Evolutionary conservation across 1,284 basidiomycete genomes (phyloP), one percentile per base, ranked within the genome.

Genomic region (Takashimella tepidaria): DNA sequence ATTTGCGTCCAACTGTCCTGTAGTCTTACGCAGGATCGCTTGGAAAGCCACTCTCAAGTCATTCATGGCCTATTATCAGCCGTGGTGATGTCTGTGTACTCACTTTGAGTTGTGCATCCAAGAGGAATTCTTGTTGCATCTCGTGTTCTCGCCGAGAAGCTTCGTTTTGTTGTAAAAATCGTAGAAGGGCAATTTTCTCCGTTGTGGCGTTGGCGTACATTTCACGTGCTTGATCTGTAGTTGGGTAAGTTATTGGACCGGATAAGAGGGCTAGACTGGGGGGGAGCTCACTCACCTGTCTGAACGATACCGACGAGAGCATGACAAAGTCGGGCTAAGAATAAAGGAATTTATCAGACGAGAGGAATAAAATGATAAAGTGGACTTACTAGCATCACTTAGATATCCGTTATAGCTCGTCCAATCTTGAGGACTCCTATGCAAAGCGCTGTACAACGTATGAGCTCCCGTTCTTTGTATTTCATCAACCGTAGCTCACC

Each of bases 361-460:
- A 13, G 1, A 4, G n/a, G 2, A 21, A 13, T n/a, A n/a, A n/a
- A n/a, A 2, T 4, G 4, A n/a, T 10, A 11, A 12, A 20, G 12
- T 23, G 8, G 19, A 57, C 71, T 53, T 31, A 74, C 74, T 68
- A 0, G 73, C 64, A 45, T 73, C 68, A 26, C 69, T 64, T n/a
- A 75, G 51, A 47, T 67, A 76, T 0, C 57, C 61, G 37, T 73
- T 73, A 52, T 73, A 76, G 10, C 65, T 70, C 13, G 60, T 69
- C 73, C 73, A 76, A 50, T 76, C 74, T 49, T 76, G 74, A 1
- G 72, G 68, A 50, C 72, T 74, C 16, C 74, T 63, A 56, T 75
- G 70, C 2, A 76, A 49, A 1, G 72, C 66, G 5, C 74, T 76
- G 19, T n/a, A 20, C 4, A 2, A 10, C 4, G 20, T 41, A 16